These are phyloP conservation scores for Phaeosphaeriaceae sp. DNA, from an alignment of 2,329 filamentous ascomycete species.

Conservation along the genomic window DNA sequence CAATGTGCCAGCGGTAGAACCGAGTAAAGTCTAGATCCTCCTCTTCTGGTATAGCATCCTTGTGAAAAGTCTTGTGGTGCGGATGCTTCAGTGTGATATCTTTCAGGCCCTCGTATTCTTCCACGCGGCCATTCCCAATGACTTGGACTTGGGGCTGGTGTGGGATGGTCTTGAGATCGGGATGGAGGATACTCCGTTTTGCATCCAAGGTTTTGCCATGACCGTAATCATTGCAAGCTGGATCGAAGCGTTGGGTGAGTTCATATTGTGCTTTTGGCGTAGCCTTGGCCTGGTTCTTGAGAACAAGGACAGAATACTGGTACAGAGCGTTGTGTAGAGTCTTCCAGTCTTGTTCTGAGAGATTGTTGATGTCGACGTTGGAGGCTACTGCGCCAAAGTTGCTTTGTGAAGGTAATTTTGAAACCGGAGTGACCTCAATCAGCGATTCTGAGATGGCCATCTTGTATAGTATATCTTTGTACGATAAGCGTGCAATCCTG, in stretches of 20 bases:
- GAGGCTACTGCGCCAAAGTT: too few species aligned
- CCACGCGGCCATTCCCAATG: constrained; percentile 76
- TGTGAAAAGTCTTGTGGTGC: constrained; percentile 80
- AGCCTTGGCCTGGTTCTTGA: constrained; percentile 70
- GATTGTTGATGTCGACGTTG: too few species aligned
- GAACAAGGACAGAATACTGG: constrained; percentile 71
- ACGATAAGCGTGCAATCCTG: too few species aligned
- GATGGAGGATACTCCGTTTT: constrained; percentile 72
- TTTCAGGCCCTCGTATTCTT: constrained; percentile 73
- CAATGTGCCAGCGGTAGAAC: constrained; percentile 82
- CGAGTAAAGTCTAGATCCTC: constrained; percentile 65
- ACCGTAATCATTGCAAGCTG: constrained; percentile 69
- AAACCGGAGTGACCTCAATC: too few species aligned
- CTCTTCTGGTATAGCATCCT: constrained; percentile 66
- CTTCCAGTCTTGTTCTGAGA: too few species aligned
- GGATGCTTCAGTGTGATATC: constrained; percentile 75
- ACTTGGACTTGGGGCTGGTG: constrained; percentile 82
- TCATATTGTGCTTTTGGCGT: constrained; percentile 76
- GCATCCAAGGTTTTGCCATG: constrained; percentile 77
- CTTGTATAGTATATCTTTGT: too few species aligned
- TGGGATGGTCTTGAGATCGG: constrained; percentile 80
- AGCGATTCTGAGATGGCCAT: too few species aligned
- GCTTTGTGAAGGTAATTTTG: too few species aligned
- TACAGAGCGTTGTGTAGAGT: constrained; percentile 63
- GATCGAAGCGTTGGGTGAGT: constrained; percentile 77